Conservation (phyloP, 1,284 basidiomycete genomes). For the Cryptococcus sp. region DNA sequence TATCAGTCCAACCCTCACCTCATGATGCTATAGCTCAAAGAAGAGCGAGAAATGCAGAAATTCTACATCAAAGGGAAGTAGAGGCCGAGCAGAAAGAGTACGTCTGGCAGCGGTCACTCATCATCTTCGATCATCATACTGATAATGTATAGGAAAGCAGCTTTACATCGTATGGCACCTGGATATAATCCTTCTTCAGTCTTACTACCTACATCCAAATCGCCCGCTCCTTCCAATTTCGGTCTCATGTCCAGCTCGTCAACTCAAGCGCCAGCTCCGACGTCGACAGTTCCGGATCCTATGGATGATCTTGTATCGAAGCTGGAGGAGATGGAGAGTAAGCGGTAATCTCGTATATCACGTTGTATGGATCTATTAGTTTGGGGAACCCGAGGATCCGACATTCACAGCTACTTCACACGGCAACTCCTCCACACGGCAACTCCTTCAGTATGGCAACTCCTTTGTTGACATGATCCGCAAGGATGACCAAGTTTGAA, state of each 20-base stretch:
- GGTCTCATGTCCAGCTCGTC: constrained; percentile 14
- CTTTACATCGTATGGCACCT: constrained; percentile 39
- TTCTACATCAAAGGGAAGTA: constrained; percentile 64
- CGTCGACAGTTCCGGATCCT: constrained; percentile 49
- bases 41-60: constrained; percentile 61
- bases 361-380: too few species aligned
- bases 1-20: constrained; percentile 66
- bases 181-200: constrained; percentile 44
- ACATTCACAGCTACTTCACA: background rate
- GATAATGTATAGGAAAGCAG: constrained; percentile 24
- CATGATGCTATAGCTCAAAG: constrained; percentile 62
- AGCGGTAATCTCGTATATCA: constrained; percentile 3
- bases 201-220: constrained; percentile 28
- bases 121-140: background rate
- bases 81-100: constrained; percentile 70
- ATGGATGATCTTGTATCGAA: constrained; percentile 78
- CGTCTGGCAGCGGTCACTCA: constrained; percentile 31
- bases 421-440: too few species aligned
- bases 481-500: background rate
- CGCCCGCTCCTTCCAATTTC: background rate
- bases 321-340: constrained; percentile 61
- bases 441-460: too few species aligned
- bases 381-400: background rate
- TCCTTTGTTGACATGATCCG: too few species aligned
- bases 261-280: constrained; percentile 12